These are phyloP conservation scores for Diplodia sapinea DNA, from an alignment of 2,329 filamentous ascomycete species.

Conservation along the genomic window DNA sequence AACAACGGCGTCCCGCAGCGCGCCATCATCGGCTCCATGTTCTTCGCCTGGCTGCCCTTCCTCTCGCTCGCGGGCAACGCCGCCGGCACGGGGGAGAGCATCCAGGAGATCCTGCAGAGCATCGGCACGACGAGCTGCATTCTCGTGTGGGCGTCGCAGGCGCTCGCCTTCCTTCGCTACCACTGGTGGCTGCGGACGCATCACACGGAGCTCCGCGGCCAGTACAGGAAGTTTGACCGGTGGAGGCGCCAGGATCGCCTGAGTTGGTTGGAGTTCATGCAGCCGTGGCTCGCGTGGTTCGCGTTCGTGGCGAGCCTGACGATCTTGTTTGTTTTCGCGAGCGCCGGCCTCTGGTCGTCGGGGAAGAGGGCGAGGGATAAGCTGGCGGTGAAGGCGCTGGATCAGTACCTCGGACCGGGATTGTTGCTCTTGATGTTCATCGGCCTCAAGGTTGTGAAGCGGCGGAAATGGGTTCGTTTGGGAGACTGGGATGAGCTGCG, in stretches of 20 bases:
- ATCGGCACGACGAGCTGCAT: slow-evolving; percentile 26
- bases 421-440: not conserved
- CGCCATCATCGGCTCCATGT: slow-evolving; percentile 23
- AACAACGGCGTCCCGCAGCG: slow-evolving; percentile 16
- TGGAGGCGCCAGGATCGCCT: not conserved
- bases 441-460: not conserved
- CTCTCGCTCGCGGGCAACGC: not conserved
- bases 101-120: slow-evolving; percentile 22
- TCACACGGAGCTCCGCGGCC: not conserved
- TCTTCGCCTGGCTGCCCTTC: slow-evolving; percentile 27
- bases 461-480: not conserved
- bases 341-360: slow-evolving; percentile 1
- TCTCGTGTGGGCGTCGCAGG: slow-evolving; percentile 28
- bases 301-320: not conserved
- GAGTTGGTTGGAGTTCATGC: slow-evolving; percentile 1
- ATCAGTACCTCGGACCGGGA: slow-evolving; percentile 10
- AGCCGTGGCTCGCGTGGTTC: slow-evolving; percentile 16
- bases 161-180: slow-evolving; percentile 20
- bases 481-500: slow-evolving; percentile 4
- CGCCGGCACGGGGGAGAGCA: not conserved
- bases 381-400: slow-evolving; percentile 7
- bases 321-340: slow-evolving; percentile 8
- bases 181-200: slow-evolving; percentile 10
- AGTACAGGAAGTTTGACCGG: slow-evolving; percentile 1
- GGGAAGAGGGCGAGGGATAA: not conserved